These are phyloP conservation scores for Tulasnella sp. DNA, from an alignment of 768 basidiomycete species.

Conservation along the genomic window DNA sequence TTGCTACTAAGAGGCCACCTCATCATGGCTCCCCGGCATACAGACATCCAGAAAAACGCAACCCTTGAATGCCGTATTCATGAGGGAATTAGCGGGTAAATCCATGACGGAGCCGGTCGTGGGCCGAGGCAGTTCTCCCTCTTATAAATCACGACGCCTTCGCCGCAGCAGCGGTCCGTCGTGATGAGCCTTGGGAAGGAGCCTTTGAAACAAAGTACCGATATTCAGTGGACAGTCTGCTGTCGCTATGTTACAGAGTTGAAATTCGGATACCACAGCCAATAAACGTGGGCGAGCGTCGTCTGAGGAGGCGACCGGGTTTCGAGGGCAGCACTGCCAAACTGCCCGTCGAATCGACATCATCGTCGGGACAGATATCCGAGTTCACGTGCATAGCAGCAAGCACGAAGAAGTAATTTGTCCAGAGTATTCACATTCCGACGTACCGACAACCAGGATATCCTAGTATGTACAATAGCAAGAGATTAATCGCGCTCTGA, in stretches of 20 bases:
- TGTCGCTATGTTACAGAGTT: background rate
- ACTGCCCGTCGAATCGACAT: background rate
- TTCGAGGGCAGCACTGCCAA: background rate
- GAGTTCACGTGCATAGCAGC: background rate
- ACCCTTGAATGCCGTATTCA: background rate
- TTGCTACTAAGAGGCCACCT: background rate
- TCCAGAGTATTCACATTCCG: background rate
- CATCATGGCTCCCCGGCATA: background rate
- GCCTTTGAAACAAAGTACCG: background rate
- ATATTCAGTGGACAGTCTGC: background rate
- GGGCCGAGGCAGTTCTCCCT: background rate
- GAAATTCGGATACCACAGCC: background rate
- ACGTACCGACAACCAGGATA: no score
- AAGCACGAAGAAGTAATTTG: constrained; percentile 44
- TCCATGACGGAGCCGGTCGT: background rate
- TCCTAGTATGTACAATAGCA: background rate
- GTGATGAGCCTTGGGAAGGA: background rate
- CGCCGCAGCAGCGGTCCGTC: background rate
- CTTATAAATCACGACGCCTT: background rate
- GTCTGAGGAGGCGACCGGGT: background rate
- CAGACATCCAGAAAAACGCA: background rate
- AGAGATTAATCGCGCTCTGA: background rate
- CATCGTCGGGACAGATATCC: background rate
- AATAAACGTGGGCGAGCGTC: background rate
- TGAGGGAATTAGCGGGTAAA: background rate